Percentiles rank a stretch among this genome's conserved stretches.
phyloP scores from a whole-genome alignment of 768 basidiomycete species.

The Dictyophora rubrovolvata region DNA sequence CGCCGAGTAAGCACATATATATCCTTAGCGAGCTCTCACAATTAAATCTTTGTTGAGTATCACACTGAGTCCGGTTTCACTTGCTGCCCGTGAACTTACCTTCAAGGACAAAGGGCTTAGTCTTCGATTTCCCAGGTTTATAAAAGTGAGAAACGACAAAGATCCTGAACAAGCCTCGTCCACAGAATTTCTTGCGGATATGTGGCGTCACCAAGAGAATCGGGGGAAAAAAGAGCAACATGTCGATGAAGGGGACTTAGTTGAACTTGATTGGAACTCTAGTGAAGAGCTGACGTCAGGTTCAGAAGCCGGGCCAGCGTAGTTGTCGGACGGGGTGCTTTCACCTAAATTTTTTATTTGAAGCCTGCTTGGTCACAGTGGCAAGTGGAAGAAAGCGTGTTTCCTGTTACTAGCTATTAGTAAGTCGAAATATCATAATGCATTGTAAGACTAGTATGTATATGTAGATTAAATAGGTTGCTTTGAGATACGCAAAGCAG shows the following conservation, averaged over 20 bases:
- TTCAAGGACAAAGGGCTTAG: slow-evolving; percentile 59
- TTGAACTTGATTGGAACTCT: slow-evolving; percentile 38
- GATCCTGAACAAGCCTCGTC: slow-evolving; percentile 61
- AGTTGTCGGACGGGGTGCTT: background rate
- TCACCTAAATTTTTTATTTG: background rate
- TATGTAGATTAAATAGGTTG: background rate
- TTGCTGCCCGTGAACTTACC: slow-evolving; percentile 60
- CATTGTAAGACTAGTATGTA: background rate
- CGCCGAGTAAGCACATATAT: slow-evolving; percentile 43
- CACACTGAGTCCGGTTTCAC: slow-evolving; percentile 76
- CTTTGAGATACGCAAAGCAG: background rate
- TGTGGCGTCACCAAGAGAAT: slow-evolving; percentile 55
- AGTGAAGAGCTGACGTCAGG: slow-evolving; percentile 23
- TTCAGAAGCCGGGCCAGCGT: slow-evolving; percentile 1
- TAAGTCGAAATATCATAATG: too few species aligned
- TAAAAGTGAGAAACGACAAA: slow-evolving; percentile 68
- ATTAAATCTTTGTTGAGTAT: slow-evolving; percentile 34
- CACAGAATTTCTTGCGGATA: slow-evolving; percentile 53
- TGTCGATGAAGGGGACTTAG: slow-evolving; percentile 49
- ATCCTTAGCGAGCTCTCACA: background rate
- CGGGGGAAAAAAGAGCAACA: slow-evolving; percentile 22
- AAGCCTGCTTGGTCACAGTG: background rate
- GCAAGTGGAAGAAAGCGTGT: too few species aligned
- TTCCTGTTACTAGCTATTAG: background rate
- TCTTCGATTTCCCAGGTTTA: slow-evolving; percentile 82